Conservation (phyloP, 208 protist species). For the Crithidia brevicula region DNA sequence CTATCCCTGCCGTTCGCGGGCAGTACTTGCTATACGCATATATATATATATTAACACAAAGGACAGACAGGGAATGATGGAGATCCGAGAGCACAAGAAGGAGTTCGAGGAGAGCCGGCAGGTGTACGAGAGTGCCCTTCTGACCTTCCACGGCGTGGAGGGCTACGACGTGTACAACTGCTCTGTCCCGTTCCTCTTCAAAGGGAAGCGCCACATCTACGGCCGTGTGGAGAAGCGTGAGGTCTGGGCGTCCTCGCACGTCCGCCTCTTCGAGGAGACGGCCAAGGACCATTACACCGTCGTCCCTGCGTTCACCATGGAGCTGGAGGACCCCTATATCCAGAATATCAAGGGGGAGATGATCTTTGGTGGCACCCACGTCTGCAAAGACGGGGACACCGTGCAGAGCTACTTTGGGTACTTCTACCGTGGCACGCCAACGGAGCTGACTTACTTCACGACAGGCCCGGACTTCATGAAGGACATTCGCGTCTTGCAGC, state of each 20-base stretch:
- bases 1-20: no score
- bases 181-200: constrained; percentile 59
- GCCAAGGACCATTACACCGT: constrained; percentile 61
- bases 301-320: constrained; percentile 38
- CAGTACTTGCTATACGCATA: no score
- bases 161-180: constrained; percentile 67
- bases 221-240: constrained; percentile 53
- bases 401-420: constrained; percentile 56
- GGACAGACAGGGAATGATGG: no score
- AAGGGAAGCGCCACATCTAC: constrained; percentile 57
- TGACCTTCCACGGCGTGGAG: constrained; percentile 57
- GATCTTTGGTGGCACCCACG: constrained; percentile 53
- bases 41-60: no score
- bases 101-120: constrained; percentile 39
- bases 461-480: constrained; percentile 64
- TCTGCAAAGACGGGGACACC: constrained; percentile 39
- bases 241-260: constrained; percentile 53
- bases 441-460: constrained; percentile 46
- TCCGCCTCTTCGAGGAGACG: constrained; percentile 60
- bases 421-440: constrained; percentile 50
- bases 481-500: constrained; percentile 52
- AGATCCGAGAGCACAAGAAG: constrained; percentile 16
- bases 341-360: constrained; percentile 49
- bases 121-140: constrained; percentile 50
- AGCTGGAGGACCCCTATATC: constrained; percentile 56